These are phyloP conservation scores for Penicillium macrosclerotiorum DNA, from an alignment of 495 filamentous ascomycete genomes.

Conservation along the genomic window DNA sequence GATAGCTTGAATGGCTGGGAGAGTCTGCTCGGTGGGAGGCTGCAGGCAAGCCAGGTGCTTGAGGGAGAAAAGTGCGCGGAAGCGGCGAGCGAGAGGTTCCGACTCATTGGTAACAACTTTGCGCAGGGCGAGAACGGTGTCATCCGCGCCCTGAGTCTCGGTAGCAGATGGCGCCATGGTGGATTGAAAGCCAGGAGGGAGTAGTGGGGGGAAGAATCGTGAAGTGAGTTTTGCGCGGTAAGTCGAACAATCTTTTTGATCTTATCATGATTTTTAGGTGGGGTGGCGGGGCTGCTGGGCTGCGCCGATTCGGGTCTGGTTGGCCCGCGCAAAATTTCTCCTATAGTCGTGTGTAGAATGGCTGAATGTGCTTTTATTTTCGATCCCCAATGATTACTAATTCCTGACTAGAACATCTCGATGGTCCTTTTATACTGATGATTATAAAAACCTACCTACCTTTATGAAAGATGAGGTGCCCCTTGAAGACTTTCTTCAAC, in stretches of 20 bases:
- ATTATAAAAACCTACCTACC: too few species aligned
- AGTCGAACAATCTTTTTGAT: conserved; percentile 19
- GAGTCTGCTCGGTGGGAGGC: conserved; percentile 58
- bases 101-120: conserved; percentile 73
- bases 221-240: conserved; percentile 9
- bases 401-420: too few species aligned
- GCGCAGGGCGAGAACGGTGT: conserved; percentile 60
- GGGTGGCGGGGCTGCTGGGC: conserved; percentile 30
- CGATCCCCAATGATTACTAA: too few species aligned
- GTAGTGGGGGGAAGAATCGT: conserved; percentile 1
- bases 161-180: conserved; percentile 21
- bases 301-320: conserved; percentile 19
- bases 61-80: conserved; percentile 96
- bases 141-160: conserved; percentile 23
- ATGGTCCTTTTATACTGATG: too few species aligned
- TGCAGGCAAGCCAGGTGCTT: conserved; percentile 81
- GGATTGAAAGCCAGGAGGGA: not conserved
- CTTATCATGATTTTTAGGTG: conserved; percentile 33
- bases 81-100: conserved; percentile 81
- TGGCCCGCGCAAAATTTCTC: conserved; percentile 15
- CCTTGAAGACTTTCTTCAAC: too few species aligned
- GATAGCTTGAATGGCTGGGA: conserved; percentile 85
- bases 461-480: too few species aligned
- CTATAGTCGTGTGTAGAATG: not conserved
- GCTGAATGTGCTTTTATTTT: not conserved